Evolutionary conservation across 1,139 yeast genomes (phyloP), one percentile per base, ranked within the genome.

Genomic region (Lodderomyces parapsilosis): DNA sequence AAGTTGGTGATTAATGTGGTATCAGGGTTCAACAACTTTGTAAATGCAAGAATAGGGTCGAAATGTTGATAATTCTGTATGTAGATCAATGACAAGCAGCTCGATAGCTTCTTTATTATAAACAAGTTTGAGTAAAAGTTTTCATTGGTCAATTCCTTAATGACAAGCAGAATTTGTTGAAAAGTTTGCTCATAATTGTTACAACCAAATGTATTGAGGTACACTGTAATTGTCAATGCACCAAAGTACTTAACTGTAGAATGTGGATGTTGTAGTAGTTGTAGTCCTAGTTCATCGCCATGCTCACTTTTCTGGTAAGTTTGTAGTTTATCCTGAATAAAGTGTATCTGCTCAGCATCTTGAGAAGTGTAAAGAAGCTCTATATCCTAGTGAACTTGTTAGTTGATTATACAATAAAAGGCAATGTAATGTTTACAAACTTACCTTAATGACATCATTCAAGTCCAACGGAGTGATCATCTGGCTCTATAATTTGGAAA

Each of bases 161-260:
- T 19, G 9, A 41, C 15, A 1, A 5, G 11, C 34, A 47, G 40
- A 6, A 50, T 39, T 30, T 48, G 43, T 28, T 41, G 38, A 24
- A 49, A 50, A 5, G 41, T 19, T 8, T 40, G 43, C 10, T 46
- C 49, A 15, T 20, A 15, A 11, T 39, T 13, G 13, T 53, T 43
- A 13, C 43, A 37, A 11, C 45, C 44, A 45, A 43, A 59, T 39
- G 70, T 74, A 38, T 81, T 63, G 41, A 80, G 78, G 24, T 81
- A 81, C 7, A 73, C 77, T 0, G 89, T 75, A 43, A 79, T 78
- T 0, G 91, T 83, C 45, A 84, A 64, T 0, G 91, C 91, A 1
- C 93, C 93, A 56, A 85, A 84, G 58, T 80, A 86, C 52, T 76
- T 74, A 43, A 83, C 81, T 52, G 79, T 78, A 31, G 66, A 52